Conservation (phyloP, 768 basidiomycete genomes). For the Botryobasidium botryosum region DNA sequence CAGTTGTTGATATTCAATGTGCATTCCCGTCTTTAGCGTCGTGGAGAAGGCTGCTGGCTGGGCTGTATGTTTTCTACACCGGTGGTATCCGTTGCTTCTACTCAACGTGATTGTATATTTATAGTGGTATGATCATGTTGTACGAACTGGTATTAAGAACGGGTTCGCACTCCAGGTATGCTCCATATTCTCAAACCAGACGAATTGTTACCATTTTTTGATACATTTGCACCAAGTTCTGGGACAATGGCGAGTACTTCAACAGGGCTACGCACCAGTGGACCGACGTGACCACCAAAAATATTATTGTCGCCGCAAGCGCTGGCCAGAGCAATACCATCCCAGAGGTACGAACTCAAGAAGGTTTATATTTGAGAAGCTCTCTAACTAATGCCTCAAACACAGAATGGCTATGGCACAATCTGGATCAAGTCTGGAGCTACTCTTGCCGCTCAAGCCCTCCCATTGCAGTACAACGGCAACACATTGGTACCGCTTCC, state of each 20-base stretch:
- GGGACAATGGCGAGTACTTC: neutral
- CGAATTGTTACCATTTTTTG: too few species aligned
- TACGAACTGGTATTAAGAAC: too few species aligned
- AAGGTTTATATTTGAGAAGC: neutral
- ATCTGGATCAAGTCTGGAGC: neutral
- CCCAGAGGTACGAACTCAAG: neutral
- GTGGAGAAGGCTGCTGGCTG: neutral
- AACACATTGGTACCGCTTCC: neutral
- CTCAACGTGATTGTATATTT: neutral
- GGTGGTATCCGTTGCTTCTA: neutral
- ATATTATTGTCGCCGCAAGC: neutral
- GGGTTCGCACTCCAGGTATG: too few species aligned
- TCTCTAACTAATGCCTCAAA: neutral
- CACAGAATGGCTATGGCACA: neutral
- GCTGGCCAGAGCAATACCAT: neutral
- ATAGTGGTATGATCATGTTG: neutral
- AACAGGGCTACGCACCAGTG: neutral
- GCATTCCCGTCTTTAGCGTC: too few species aligned
- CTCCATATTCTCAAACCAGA: too few species aligned
- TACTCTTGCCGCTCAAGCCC: neutral
- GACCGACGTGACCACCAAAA: neutral
- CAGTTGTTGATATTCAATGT: too few species aligned
- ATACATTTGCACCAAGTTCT: too few species aligned
- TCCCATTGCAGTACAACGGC: neutral
- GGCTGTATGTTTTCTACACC: neutral